Conservation (phyloP, 73 alveolate species). For the Urostyla sp. region DNA sequence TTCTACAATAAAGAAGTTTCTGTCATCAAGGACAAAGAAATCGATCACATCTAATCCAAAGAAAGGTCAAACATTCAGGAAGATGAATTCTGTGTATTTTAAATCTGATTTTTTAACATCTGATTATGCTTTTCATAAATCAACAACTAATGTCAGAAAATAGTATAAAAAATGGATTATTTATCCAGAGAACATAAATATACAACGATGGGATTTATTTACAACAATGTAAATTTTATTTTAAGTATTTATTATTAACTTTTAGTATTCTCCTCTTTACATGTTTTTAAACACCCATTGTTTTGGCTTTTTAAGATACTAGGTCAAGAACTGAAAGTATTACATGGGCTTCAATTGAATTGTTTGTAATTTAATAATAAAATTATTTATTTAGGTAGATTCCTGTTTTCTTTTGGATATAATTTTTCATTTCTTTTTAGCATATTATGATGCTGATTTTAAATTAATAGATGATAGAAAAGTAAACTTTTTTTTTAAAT, state of each 20-base stretch:
- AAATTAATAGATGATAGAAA: constrained; percentile 75
- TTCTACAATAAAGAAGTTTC: neutral
- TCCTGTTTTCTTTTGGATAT: constrained; percentile 71
- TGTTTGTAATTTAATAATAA: no score
- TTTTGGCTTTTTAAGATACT: constrained; percentile 8
- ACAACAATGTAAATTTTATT: constrained; percentile 25
- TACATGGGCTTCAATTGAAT: constrained; percentile 40
- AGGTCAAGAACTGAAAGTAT: no score
- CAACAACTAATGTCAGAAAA: neutral
- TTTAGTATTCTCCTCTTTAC: constrained; percentile 67
- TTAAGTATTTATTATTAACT: neutral
- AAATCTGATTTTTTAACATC: constrained; percentile 11
- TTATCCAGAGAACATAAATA: constrained; percentile 62
- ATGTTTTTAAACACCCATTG: constrained; percentile 58
- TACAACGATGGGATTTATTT: constrained; percentile 55
- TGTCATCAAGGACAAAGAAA: neutral
- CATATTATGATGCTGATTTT: constrained; percentile 75
- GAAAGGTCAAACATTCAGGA: constrained; percentile 6
- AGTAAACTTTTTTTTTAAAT: no score
- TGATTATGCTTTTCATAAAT: neutral
- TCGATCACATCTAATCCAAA: neutral
- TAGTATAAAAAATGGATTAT: constrained; percentile 2
- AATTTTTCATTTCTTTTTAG: constrained; percentile 63
- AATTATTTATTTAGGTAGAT: no score
- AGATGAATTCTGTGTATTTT: neutral